A percentile compares a stretch with the other conserved stretches of the same genome.
Evolutionary conservation across 78 protist genomes (phyloP).

Genomic region (Dictyostelium purpureum): DNA sequence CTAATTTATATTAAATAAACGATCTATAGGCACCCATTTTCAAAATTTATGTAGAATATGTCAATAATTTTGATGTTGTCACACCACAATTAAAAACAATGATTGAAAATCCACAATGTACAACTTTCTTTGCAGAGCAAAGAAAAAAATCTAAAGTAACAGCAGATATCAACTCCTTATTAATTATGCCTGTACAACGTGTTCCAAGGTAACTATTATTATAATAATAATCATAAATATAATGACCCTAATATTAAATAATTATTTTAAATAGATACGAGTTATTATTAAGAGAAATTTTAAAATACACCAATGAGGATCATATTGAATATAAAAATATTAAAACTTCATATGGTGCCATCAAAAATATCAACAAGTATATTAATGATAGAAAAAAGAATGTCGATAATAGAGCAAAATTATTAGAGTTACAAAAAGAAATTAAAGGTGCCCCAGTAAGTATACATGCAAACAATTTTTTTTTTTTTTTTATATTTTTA

Average conservation of each 20-base stretch:
- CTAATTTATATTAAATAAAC: too few relatives aligned
- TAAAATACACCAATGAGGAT: slow-evolving; percentile 20
- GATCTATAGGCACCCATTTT: slow-evolving; percentile 62
- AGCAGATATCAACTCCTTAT: slow-evolving; percentile 24
- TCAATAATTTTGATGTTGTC: slow-evolving; percentile 51
- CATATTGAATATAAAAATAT: slow-evolving; percentile 55
- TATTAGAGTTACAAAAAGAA: slow-evolving; percentile 59
- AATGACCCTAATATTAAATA: too few relatives aligned
- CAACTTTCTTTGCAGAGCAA: slow-evolving; percentile 33
- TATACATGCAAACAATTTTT: too few relatives aligned
- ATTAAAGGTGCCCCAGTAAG: slow-evolving; percentile 69
- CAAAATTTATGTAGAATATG: slow-evolving; percentile 71
- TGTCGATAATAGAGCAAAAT: slow-evolving; percentile 52
- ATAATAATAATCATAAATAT: too few relatives aligned
- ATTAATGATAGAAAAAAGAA: slow-evolving; percentile 68
- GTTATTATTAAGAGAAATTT: slow-evolving; percentile 52
- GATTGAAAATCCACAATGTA: slow-evolving; percentile 28
- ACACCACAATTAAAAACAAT: slow-evolving; percentile 32
- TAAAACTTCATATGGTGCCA: slow-evolving; percentile 25
- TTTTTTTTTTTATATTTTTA: background rate
- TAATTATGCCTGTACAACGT: slow-evolving; percentile 73
- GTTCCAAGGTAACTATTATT: too few relatives aligned
- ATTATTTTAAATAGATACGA: too few relatives aligned
- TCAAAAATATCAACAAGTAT: slow-evolving; percentile 42
- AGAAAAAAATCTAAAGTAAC: slow-evolving; percentile 34